phyloP scores from a whole-genome alignment of 495 filamentous ascomycete species.

The Symbiotaphrina buchneri region DNA sequence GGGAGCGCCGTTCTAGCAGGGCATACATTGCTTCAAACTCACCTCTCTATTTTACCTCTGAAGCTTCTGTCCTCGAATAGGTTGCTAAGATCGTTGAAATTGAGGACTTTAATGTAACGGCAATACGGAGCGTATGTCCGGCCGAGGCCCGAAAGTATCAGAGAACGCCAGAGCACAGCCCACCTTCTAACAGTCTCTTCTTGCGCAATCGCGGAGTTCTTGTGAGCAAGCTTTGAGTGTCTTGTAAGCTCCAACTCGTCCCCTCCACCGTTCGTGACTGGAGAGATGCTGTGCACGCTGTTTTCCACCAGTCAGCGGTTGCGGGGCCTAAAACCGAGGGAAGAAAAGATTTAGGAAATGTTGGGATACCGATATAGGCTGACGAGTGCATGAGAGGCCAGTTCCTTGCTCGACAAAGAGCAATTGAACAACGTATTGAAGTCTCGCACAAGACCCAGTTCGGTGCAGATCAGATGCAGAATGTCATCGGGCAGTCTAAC shows the following conservation, averaged over 20 bases:
- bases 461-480: slow-evolving; percentile 31
- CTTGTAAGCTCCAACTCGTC: slow-evolving; percentile 19
- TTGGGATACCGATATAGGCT: slow-evolving; percentile 36
- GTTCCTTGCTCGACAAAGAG: slow-evolving; percentile 21
- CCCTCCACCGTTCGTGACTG: slow-evolving; percentile 15
- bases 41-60: slow-evolving; percentile 16
- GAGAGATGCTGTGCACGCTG: slow-evolving; percentile 17
- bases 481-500: slow-evolving; percentile 30
- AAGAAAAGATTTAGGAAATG: not conserved
- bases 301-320: not conserved
- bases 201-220: slow-evolving; percentile 9
- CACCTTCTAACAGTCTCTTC: slow-evolving; percentile 17
- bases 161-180: slow-evolving; percentile 42
- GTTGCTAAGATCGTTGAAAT: slow-evolving; percentile 32
- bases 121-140: slow-evolving; percentile 47
- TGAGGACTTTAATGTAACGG: slow-evolving; percentile 37
- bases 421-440: slow-evolving; percentile 34
- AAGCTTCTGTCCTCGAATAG: slow-evolving; percentile 30
- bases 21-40: too few relatives aligned
- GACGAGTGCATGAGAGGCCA: slow-evolving; percentile 32
- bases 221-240: too few relatives aligned
- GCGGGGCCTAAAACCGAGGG: too few relatives aligned
- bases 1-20: too few relatives aligned
- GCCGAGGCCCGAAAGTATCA: slow-evolving; percentile 41
- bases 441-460: slow-evolving; percentile 25